Base-by-base conservation (phyloP, 192 early-diverging fungal species). In the Coemansia sp. region DNA sequence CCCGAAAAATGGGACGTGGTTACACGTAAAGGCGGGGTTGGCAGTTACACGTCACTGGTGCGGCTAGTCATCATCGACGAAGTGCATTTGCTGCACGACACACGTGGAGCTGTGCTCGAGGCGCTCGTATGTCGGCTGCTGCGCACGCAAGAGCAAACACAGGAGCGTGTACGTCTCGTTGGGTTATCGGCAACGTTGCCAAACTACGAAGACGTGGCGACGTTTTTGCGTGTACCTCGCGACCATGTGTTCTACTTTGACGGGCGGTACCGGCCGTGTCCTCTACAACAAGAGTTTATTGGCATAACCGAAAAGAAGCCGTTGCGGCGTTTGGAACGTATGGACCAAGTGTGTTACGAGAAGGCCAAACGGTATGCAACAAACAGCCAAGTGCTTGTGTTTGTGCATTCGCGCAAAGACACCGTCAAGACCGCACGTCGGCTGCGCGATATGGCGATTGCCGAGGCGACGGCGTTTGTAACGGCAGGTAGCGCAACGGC, bases 1-100 rank as follows among this genome's bases (percentile, higher is more conserved):
- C 97, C 97, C 8, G 97, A 98, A 73, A 98, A 98, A 70, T 98
- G 97, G 97, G 97, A 98, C 74, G 91, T 98, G 25, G 92, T 95
- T 31, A 98, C 97, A 36, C 90, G 97, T 62, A 97, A 97, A 74
- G 94, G 92, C 23, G 92, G 93, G 5, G 97, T 92, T 73, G 83
- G 88, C 58, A 91, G 89, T 57, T 95, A 96, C 80, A 94, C 92
- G 28, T 87, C 90, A 56, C 79, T 95, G 9, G 95, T 97, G 8
- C 84, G 91, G 18, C 81, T 97, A 12, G 76, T 98, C 14, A 97
- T 98, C 57, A 90, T 98, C 68, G 97, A 98, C 72, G 97, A 98
- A 75, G 92, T 98, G 58, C 97, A 98, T 63, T 81, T 98, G 70
- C 76, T 98, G 31, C 95, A 98, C 76, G 97, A 98, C 75, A 91